These are phyloP conservation scores for Backusella mclennaniae DNA, from an alignment of 192 early-diverging fungal species.

Conservation along the genomic window DNA sequence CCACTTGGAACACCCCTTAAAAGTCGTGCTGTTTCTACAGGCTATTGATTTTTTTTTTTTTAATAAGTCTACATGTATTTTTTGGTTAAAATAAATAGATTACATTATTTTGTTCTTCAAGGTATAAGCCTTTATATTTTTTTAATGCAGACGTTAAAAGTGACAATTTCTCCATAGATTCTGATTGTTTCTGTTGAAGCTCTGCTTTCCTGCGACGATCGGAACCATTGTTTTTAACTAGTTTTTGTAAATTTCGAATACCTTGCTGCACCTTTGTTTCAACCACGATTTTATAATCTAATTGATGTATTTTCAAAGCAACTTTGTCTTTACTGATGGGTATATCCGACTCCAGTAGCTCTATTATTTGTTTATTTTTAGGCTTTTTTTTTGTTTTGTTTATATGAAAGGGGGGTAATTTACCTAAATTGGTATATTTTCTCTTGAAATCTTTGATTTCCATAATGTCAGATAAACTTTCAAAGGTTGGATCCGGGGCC, in stretches of 20 bases:
- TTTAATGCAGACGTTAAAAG: slow-evolving; percentile 69
- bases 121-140: slow-evolving; percentile 82
- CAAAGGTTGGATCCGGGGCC: neutral
- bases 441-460: neutral
- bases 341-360: slow-evolving; percentile 64
- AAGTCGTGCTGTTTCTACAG: neutral
- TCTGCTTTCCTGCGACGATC: slow-evolving; percentile 50
- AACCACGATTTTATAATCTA: slow-evolving; percentile 87
- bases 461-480: neutral
- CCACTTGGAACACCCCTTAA: slow-evolving; percentile 50
- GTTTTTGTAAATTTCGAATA: slow-evolving; percentile 40
- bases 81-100: neutral
- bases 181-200: slow-evolving; percentile 49
- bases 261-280: slow-evolving; percentile 90
- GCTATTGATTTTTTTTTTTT: neutral
- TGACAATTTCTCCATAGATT: slow-evolving; percentile 72
- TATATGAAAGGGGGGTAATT: neutral
- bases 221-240: slow-evolving; percentile 26
- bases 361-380: slow-evolving; percentile 23
- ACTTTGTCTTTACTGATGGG: slow-evolving; percentile 65
- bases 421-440: slow-evolving; percentile 16
- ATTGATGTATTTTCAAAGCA: slow-evolving; percentile 78
- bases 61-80: neutral
- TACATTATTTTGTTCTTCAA: slow-evolving; percentile 64
- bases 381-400: neutral